Percentiles rank a stretch among this genome's conserved stretches.
Conservation (phyloP, 805 yeast genomes). For the Candida berthetii region DNA sequence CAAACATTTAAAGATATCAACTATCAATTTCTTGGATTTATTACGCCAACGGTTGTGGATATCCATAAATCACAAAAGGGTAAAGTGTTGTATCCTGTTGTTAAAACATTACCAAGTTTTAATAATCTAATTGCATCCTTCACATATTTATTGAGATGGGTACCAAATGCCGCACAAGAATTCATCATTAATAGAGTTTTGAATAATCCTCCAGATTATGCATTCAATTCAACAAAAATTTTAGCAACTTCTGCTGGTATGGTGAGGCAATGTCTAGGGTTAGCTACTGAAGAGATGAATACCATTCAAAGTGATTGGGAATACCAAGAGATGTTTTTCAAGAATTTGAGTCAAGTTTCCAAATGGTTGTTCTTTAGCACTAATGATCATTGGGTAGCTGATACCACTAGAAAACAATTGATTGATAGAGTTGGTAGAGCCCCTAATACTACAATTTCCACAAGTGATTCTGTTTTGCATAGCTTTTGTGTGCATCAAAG, state of each 20-base stretch:
- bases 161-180: constrained; percentile 21
- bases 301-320: constrained; percentile 41
- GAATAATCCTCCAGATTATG: constrained; percentile 22
- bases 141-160: constrained; percentile 13
- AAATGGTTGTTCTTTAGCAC: constrained; percentile 55
- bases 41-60: constrained; percentile 67
- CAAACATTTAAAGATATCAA: constrained; percentile 13
- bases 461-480: constrained; percentile 38
- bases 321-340: constrained; percentile 43
- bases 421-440: constrained; percentile 28
- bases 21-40: constrained; percentile 45
- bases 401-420: constrained; percentile 39
- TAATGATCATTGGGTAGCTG: constrained; percentile 63
- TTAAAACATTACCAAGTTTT: constrained; percentile 20
- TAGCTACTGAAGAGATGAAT: constrained; percentile 58
- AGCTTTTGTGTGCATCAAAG: constrained; percentile 58
- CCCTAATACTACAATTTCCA: constrained; percentile 22
- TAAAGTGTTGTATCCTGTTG: constrained; percentile 19
- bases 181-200: constrained; percentile 22
- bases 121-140: constrained; percentile 24
- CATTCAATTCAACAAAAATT: constrained; percentile 34
- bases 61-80: constrained; percentile 45
- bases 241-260: constrained; percentile 36
- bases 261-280: constrained; percentile 45
- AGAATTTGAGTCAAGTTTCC: constrained; percentile 18